phyloP scores from a whole-genome alignment of 2,329 filamentous ascomycete genomes.

The Sclerotinia spermophila region DNA sequence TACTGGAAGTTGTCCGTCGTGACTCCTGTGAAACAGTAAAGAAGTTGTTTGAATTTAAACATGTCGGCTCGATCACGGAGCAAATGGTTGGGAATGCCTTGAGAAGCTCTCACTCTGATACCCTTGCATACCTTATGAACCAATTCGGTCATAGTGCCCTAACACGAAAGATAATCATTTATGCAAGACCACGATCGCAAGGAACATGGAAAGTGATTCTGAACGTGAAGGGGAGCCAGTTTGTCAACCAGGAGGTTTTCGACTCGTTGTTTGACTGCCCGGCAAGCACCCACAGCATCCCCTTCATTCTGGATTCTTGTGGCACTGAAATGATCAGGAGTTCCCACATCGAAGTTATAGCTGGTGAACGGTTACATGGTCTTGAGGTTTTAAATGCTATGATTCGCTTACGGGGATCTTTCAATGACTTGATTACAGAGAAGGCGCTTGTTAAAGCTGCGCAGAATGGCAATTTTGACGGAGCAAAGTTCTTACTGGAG shows the following conservation, averaged over 20 bases:
- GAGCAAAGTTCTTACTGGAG: not conserved
- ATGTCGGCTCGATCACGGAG: not conserved
- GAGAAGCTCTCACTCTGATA: rapidly evolving
- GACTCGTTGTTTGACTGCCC: not conserved
- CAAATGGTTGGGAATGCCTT: not conserved
- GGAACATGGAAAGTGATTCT: not conserved
- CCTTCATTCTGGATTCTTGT: not conserved
- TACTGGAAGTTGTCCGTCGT: not conserved
- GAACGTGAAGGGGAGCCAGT: not conserved
- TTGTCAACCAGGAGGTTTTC: not conserved
- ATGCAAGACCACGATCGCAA: not conserved
- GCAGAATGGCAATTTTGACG: rapidly evolving
- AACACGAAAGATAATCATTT: not conserved
- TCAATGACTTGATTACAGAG: not conserved
- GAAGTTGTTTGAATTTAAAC: not conserved
- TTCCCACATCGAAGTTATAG: not conserved
- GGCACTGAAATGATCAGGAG: not conserved
- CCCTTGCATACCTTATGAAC: not conserved
- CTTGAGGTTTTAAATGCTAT: not conserved
- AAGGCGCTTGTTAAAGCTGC: not conserved
- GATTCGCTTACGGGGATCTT: not conserved
- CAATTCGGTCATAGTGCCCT: not conserved
- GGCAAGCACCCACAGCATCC: not conserved
- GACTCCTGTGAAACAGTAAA: not conserved
- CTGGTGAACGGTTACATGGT: not conserved